Evolutionary conservation across 257 asterid species (phyloP).

Genomic region (Fraxinus anomala): DNA sequence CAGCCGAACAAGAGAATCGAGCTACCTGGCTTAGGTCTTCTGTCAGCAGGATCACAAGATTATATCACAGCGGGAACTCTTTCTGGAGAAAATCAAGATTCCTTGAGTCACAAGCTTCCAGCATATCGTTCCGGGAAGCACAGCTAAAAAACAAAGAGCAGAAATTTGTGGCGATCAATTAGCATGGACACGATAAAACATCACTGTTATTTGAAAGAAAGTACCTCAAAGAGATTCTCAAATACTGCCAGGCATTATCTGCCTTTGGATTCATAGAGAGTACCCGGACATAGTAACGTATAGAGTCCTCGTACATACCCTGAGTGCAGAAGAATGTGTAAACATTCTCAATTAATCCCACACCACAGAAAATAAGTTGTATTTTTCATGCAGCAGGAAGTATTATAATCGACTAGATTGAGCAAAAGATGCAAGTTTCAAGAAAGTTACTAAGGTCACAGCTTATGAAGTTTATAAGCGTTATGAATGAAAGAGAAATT

Average conservation of each 20-base stretch:
- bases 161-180: conserved; percentile 3
- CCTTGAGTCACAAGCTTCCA: conserved; percentile 88
- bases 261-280: conserved; percentile 97
- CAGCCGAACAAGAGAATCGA: background rate
- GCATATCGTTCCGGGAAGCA: conserved; percentile 86
- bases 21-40: conserved; percentile 2
- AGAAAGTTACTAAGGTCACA: background rate
- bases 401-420: background rate
- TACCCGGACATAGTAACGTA: conserved; percentile 93
- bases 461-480: background rate
- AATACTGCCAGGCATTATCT: conserved; percentile 96
- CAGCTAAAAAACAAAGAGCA: conserved; percentile 49
- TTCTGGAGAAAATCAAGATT: conserved; percentile 89
- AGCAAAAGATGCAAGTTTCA: background rate
- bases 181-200: background rate
- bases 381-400: conserved; percentile 1
- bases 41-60: background rate
- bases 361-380: background rate
- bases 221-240: conserved; percentile 92
- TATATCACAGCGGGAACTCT: conserved; percentile 76
- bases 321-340: conserved; percentile 31
- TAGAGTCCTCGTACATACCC: conserved; percentile 97
- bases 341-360: background rate
- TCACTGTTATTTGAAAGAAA: background rate
- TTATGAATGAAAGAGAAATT: background rate